Evolutionary conservation across 2,329 filamentous ascomycete genomes (phyloP).

Genomic region (Lachnellula subtilissima): DNA sequence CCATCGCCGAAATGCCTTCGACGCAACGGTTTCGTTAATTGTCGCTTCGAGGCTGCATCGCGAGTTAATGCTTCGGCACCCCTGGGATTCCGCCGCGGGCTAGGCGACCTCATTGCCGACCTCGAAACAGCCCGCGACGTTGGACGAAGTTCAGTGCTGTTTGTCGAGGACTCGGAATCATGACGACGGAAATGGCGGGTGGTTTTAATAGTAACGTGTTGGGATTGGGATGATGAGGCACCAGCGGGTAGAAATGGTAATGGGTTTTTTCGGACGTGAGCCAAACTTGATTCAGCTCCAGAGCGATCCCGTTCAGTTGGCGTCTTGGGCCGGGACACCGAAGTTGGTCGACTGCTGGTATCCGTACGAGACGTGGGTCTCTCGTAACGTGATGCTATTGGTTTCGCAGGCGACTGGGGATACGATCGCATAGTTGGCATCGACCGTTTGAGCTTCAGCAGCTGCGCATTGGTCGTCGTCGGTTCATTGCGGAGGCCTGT

Average conservation of each 20-base stretch:
- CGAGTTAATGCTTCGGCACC: conserved; percentile 37
- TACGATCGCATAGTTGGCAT: conserved; percentile 53
- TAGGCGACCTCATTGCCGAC: conserved; percentile 51
- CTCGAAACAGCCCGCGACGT: conserved; percentile 54
- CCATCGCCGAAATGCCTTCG: conserved; percentile 82
- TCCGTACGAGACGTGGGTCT: conserved; percentile 58
- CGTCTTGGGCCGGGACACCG: conserved; percentile 61
- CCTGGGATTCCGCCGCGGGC: conserved; percentile 44
- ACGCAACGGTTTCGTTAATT: conserved; percentile 67
- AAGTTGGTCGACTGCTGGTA: conserved; percentile 41
- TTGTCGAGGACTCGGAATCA: conserved; percentile 68
- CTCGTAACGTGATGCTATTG: conserved; percentile 45
- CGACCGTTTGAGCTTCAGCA: conserved; percentile 61
- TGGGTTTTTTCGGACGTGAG: conserved; percentile 53
- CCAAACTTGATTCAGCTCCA: conserved; percentile 45
- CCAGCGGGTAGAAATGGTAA: conserved; percentile 78
- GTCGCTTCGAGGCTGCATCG: conserved; percentile 56
- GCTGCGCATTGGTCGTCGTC: conserved; percentile 61
- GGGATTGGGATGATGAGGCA: conserved; percentile 65
- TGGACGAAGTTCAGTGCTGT: conserved; percentile 53
- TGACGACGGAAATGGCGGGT: conserved; percentile 71
- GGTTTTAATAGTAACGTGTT: conserved; percentile 70
- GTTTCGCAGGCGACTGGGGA: conserved; percentile 47
- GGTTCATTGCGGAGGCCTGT: conserved; percentile 53
- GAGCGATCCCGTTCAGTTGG: conserved; percentile 56